Conservation (phyloP, 1,139 yeast species). For the Arxiozyma heterogenica region DNA sequence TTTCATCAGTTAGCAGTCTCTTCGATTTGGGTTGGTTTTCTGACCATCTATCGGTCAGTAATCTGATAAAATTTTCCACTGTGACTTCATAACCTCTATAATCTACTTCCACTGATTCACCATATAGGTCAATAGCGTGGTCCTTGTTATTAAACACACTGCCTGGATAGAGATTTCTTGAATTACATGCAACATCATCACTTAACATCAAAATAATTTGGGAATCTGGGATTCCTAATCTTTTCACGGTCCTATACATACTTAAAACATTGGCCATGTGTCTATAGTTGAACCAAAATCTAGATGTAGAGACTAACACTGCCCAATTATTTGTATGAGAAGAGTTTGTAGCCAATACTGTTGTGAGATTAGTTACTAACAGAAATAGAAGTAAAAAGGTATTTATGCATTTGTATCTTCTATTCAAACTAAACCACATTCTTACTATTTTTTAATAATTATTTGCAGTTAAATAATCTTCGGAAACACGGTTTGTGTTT, state of each 20-base stretch:
- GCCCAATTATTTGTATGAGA: conserved; percentile 85
- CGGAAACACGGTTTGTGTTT: too few relatives aligned
- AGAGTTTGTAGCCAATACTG: conserved; percentile 10
- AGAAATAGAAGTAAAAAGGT: not conserved
- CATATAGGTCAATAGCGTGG: conserved; percentile 87
- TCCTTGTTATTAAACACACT: conserved; percentile 91
- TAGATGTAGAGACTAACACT: conserved; percentile 85
- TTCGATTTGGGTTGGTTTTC: conserved; percentile 88
- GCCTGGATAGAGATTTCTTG: conserved; percentile 92
- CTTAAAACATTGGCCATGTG: conserved; percentile 96
- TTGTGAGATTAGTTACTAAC: not conserved
- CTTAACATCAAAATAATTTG: conserved; percentile 93
- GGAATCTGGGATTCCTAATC: conserved; percentile 95
- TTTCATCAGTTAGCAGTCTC: conserved; percentile 82
- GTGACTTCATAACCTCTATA: conserved; percentile 97
- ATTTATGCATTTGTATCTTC: not conserved
- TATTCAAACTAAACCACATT: not conserved
- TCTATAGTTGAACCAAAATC: conserved; percentile 96
- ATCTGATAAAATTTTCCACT: conserved; percentile 84
- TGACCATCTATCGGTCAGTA: conserved; percentile 92
- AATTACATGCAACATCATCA: conserved; percentile 95
- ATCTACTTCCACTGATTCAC: conserved; percentile 91
- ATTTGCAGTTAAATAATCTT: too few relatives aligned
- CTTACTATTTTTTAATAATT: too few relatives aligned
- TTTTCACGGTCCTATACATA: conserved; percentile 88